Base-by-base conservation (phyloP, 2,329 filamentous ascomycete species). In the Canariomyces notabilis region DNA sequence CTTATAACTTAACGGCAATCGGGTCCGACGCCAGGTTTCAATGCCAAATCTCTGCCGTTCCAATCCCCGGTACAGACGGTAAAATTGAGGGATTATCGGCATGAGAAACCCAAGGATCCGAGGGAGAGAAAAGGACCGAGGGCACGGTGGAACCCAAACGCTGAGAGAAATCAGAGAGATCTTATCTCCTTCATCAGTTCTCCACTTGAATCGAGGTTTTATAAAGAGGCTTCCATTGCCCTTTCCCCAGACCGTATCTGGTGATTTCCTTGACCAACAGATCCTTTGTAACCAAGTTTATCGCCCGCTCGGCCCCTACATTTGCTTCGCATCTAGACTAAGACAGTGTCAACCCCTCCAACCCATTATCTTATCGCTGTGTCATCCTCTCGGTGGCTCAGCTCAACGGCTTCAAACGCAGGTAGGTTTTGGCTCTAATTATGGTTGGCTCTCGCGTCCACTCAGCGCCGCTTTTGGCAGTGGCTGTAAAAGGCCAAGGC, bases 1-100 rank as follows among this genome's bases (percentile, higher is more conserved):
- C 48, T 53, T 53, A 51, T 53, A 53, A 53, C 51, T 53, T 53
- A 53, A 51, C 46, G 51, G 51, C 49, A 53, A 34, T 53, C 43
- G 46, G n/a, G 35, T 45, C 51, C 49, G 49, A 45, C 14, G 37
- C 35, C 33, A 29, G 26, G 26, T 29, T 29, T 12, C 26, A 9
- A 12, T 29, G 9, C 14, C 26, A 18, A 29, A 39, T 39, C 21
- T 39, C 37, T 29, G 26, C 4, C 26, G 4, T 12, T 26, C 26
- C 26, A 35, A 50, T n/a, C n/a, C n/a, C n/a, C n/a, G 43, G 46
- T 44, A 14, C 33, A 32, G 7, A 36, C 15, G 16, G n/a, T n/a
- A n/a, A n/a, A n/a, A n/a, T n/a, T 5, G 22, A 39, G 21, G 22
- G 6, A 19, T n/a, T 11, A 18, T 22, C 6, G 36, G 18, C 14